These are phyloP conservation scores for Chaetomium globosum DNA, from an alignment of 2,329 filamentous ascomycete genomes.

Conservation along the genomic window DNA sequence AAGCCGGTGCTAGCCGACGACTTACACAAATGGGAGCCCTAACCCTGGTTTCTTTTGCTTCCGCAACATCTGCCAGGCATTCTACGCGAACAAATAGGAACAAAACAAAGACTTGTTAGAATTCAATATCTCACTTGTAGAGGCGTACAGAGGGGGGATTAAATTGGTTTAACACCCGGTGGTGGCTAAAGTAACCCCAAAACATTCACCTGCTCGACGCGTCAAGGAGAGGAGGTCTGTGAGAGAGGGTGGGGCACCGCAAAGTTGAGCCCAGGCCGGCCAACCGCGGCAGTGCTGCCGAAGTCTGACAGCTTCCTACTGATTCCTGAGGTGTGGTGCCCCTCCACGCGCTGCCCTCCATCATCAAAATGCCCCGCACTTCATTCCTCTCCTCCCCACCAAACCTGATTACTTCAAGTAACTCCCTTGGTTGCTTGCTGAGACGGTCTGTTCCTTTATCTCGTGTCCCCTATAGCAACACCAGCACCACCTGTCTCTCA, in stretches of 20 bases:
- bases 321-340: slow-evolving; percentile 5
- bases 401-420: slow-evolving; percentile 27
- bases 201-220: too few species aligned
- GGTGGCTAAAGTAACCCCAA: too few species aligned
- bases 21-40: neutral
- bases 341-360: slow-evolving; percentile 16
- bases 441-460: slow-evolving; percentile 11
- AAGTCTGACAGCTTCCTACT: neutral
- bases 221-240: neutral
- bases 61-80: too few species aligned
- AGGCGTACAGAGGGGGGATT: too few species aligned
- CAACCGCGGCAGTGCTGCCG: slow-evolving; percentile 9
- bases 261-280: neutral
- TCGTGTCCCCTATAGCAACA: slow-evolving; percentile 21
- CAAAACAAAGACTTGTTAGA: neutral
- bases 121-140: neutral
- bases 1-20: slow-evolving; percentile 4
- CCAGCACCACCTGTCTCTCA: slow-evolving; percentile 22
- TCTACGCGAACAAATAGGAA: neutral
- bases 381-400: slow-evolving; percentile 39
- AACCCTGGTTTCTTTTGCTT: neutral
- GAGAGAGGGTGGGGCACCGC: neutral
- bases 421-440: slow-evolving; percentile 20
- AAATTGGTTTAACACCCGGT: neutral
- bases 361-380: slow-evolving; percentile 51